phyloP scores from a whole-genome alignment of 2,329 filamentous ascomycete species.

The Fusarium subtropicale region DNA sequence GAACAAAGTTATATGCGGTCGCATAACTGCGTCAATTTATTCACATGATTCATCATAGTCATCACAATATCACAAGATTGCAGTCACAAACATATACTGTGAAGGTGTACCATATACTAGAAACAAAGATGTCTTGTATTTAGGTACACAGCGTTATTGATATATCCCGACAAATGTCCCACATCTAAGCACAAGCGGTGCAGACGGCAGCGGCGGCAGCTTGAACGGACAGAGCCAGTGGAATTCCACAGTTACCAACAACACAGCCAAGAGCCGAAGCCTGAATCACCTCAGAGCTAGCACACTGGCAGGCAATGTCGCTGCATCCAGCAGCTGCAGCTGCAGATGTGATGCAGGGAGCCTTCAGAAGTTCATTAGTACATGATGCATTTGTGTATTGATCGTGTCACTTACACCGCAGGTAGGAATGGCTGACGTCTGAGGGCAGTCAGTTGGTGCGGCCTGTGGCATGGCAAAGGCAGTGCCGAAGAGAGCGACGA shows the following conservation, averaged over 20 bases:
- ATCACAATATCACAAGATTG: background rate
- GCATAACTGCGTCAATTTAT: accelerated
- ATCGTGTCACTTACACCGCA: slow-evolving; percentile 26
- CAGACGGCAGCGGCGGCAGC: slow-evolving; percentile 36
- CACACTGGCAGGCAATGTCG: slow-evolving; percentile 35
- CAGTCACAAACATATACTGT: background rate
- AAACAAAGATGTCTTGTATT: background rate
- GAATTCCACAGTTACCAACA: slow-evolving; percentile 32
- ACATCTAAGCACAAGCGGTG: slow-evolving; percentile 32
- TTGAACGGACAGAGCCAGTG: slow-evolving; percentile 22
- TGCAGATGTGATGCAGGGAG: slow-evolving; percentile 34
- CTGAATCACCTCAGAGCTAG: slow-evolving; percentile 30
- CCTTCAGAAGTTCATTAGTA: slow-evolving; percentile 10
- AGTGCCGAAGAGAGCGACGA: slow-evolving; percentile 21
- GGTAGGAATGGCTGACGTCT: slow-evolving; percentile 39
- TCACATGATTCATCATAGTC: background rate
- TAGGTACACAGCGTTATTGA: accelerated
- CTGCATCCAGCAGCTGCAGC: slow-evolving; percentile 33
- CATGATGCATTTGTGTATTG: accelerated
- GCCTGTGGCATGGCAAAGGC: slow-evolving; percentile 33
- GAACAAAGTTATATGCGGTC: background rate
- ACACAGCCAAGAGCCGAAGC: slow-evolving; percentile 35
- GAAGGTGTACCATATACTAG: background rate
- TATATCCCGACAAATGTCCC: too few relatives aligned
- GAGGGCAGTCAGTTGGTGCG: slow-evolving; percentile 23